A percentile compares a stretch with the other conserved stretches of the same genome.
Evolutionary conservation across 257 asterid species (phyloP).

Genomic region (Thymus quinquecostatus): DNA sequence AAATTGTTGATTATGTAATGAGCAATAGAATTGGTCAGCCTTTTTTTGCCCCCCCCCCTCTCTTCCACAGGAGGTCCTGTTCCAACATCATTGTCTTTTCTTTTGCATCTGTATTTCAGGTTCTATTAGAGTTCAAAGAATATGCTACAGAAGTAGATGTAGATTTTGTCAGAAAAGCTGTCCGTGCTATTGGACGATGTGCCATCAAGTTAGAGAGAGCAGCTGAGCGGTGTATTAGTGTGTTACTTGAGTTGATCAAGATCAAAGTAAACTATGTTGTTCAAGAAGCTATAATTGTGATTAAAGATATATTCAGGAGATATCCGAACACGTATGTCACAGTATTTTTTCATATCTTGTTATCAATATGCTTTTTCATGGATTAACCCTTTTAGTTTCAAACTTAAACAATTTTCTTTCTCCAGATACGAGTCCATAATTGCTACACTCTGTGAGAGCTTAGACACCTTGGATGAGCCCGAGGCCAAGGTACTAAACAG

Average conservation of each 20-base stretch:
- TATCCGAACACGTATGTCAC: slow-evolving; percentile 94
- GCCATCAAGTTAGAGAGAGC: slow-evolving; percentile 99
- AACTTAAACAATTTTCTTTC: slow-evolving; percentile 14
- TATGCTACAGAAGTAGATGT: slow-evolving; percentile 99
- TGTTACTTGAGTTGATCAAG: slow-evolving; percentile 97
- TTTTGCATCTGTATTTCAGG: slow-evolving; percentile 49
- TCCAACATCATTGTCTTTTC: slow-evolving; percentile 21
- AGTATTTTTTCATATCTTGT: slow-evolving; percentile 20
- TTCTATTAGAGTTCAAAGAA: slow-evolving; percentile 95
- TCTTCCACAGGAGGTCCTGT: neutral
- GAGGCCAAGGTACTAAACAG: slow-evolving; percentile 86
- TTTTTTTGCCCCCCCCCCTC: neutral
- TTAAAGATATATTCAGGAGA: slow-evolving; percentile 97
- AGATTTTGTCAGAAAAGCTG: slow-evolving; percentile 98
- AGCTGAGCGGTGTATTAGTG: slow-evolving; percentile 99
- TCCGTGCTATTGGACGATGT: slow-evolving; percentile 98
- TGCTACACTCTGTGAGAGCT: slow-evolving; percentile 98
- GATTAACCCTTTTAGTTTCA: slow-evolving; percentile 18
- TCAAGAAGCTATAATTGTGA: slow-evolving; percentile 99
- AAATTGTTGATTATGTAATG: slow-evolving; percentile 17
- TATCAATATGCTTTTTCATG: slow-evolving; percentile 19
- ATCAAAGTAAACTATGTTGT: slow-evolving; percentile 99
- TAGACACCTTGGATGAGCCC: slow-evolving; percentile 98
- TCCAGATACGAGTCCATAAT: slow-evolving; percentile 93
- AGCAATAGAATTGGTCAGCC: neutral